Evolutionary conservation across 2,329 filamentous ascomycete genomes (phyloP), one percentile per base, ranked within the genome.

Genomic region (Penicillium concentricum): DNA sequence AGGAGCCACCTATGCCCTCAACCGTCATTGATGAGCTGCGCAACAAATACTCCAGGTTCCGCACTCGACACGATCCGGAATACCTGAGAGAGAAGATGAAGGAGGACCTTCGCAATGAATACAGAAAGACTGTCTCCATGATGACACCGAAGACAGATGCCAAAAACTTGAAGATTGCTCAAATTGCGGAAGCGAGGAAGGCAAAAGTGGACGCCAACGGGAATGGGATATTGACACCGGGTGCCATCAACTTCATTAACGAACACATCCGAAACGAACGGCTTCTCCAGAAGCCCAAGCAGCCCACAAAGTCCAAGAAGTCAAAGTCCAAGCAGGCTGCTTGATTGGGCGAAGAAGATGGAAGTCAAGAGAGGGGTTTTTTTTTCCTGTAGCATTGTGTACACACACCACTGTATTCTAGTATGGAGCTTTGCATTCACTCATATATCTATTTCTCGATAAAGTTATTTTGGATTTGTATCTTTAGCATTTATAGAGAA

Each of bases 1-100:
- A 92, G 28, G 80, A 83, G 16, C 83, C 89, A 26, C 93, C 93
- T 15, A 91, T 96, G 82, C 92, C 93, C 5, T 76, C 81, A 30
- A 78, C 76, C n/a, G 83, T 97, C 37, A 82, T 96, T 63, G 87
- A 96, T 72, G 93, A 97, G 80, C 81, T 97, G 70, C 84, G 92
- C 70, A 88, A 89, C 79, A 88, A 87, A 72, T 96, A 87, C 82
- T 90, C 87, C 65, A 85, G 83, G 67, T 94, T 92, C 84, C 83
- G 92, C 69, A 91, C 87, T 51, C 82, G 90, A 46, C 91, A 96
- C 77, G 89, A 92, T 61, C 78, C 83, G 44, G 88, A 88, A 72
- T 96, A 88, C 71, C 74, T 92, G 51, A 79, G 79, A 63, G 77
- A 80, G 75, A 88, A 87, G 79, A 79, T 85, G 72, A 76, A 79